Evolutionary conservation across 192 early-diverging fungal species (phyloP).

Genomic region (Coemansia sp.): DNA sequence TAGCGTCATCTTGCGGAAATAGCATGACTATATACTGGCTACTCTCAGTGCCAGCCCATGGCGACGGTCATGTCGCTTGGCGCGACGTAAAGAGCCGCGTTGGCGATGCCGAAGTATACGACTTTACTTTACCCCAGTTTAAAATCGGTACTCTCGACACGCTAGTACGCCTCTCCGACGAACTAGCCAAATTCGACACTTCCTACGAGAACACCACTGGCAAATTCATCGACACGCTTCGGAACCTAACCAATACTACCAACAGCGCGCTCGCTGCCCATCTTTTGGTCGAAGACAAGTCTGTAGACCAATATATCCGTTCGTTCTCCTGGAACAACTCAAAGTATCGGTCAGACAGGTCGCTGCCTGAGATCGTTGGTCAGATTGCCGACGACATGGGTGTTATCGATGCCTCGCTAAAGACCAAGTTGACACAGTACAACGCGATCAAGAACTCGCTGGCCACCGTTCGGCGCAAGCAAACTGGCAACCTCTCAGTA

Average conservation of each 20-base stretch:
- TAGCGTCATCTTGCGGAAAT: not conserved
- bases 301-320: slow-evolving; percentile 84
- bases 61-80: slow-evolving; percentile 63
- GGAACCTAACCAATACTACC: slow-evolving; percentile 55
- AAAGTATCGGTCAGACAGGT: slow-evolving; percentile 94
- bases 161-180: slow-evolving; percentile 93
- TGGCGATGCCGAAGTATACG: slow-evolving; percentile 81
- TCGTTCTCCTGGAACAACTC: slow-evolving; percentile 95
- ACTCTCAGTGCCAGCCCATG: slow-evolving; percentile 86
- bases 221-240: slow-evolving; percentile 88
- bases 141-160: slow-evolving; percentile 88
- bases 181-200: slow-evolving; percentile 85
- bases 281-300: slow-evolving; percentile 56
- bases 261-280: slow-evolving; percentile 10
- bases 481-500: slow-evolving; percentile 89
- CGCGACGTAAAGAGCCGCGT: slow-evolving; percentile 40
- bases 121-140: slow-evolving; percentile 88
- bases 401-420: slow-evolving; percentile 87
- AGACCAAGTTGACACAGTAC: slow-evolving; percentile 88
- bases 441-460: slow-evolving; percentile 80
- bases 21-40: slow-evolving; percentile 65
- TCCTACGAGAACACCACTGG: slow-evolving; percentile 70
- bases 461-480: slow-evolving; percentile 80
- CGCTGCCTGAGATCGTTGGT: slow-evolving; percentile 81
- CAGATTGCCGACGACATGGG: slow-evolving; percentile 84